A percentile compares a stretch with the other conserved stretches of the same genome.
These are phyloP conservation scores for Calocera cornea DNA, from an alignment of 768 basidiomycete species.

Conservation along the genomic window DNA sequence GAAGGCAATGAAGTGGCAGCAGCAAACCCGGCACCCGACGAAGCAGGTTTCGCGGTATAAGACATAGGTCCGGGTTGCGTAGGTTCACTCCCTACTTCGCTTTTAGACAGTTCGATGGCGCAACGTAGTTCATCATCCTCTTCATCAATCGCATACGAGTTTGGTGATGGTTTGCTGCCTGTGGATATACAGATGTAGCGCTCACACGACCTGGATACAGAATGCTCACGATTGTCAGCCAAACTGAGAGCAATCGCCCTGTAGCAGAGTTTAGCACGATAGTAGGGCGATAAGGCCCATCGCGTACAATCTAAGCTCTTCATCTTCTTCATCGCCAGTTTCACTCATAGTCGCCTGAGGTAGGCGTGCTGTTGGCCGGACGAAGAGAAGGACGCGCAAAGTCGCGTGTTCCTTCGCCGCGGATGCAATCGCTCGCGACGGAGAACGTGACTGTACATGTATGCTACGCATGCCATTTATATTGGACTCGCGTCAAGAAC, in stretches of 20 bases:
- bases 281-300: neutral
- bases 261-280: neutral
- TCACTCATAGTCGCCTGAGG: neutral
- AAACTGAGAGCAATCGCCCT: neutral
- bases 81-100: neutral
- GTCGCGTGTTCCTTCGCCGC: neutral
- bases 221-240: neutral
- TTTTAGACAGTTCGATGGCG: neutral
- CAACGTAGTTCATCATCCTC: neutral
- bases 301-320: neutral
- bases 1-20: neutral
- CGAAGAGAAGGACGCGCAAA: neutral
- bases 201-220: neutral
- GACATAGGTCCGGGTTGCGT: neutral
- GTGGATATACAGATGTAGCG: neutral
- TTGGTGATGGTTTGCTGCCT: neutral
- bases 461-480: no score
- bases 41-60: neutral
- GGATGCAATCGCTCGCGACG: neutral
- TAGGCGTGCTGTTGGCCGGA: neutral
- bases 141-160: neutral
- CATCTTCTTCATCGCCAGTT: neutral
- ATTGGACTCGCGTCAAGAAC: no score
- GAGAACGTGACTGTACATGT: neutral
- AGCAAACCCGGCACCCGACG: neutral